phyloP scores from a whole-genome alignment of 208 protist genomes.

The Leishmania arabica region DNA sequence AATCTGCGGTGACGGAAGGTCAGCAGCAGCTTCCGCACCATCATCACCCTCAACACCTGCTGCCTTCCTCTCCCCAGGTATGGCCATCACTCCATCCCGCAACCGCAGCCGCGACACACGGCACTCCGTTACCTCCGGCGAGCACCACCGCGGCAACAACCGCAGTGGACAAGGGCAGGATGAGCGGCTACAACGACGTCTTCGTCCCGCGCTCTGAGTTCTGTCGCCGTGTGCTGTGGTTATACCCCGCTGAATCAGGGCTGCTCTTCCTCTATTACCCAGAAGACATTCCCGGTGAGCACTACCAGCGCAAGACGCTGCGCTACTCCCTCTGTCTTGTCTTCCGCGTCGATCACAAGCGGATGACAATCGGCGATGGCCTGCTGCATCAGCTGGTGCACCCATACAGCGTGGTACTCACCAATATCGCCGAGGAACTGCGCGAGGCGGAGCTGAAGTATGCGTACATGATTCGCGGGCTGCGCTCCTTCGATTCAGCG shows the following conservation, averaged over 20 bases:
- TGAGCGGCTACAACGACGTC: constrained; percentile 65
- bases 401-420: constrained; percentile 75
- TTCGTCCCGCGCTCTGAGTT: constrained; percentile 86
- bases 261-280: constrained; percentile 82
- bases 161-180: constrained; percentile 18
- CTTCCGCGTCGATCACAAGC: constrained; percentile 53
- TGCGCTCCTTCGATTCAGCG: constrained; percentile 19
- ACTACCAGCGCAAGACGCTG: constrained; percentile 85
- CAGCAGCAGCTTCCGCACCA: background rate
- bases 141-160: background rate
- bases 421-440: constrained; percentile 77
- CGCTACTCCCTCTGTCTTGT: constrained; percentile 84
- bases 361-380: constrained; percentile 55
- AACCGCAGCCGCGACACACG: constrained; percentile 1
- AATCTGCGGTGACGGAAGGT: background rate
- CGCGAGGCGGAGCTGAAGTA: constrained; percentile 70
- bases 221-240: constrained; percentile 69
- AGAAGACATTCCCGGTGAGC: constrained; percentile 79
- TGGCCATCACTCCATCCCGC: background rate
- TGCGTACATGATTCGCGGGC: constrained; percentile 71
- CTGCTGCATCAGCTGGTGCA: constrained; percentile 58
- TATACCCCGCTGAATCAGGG: constrained; percentile 69
- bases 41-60: background rate
- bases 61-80: background rate
- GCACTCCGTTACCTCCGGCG: background rate